These are phyloP conservation scores for Colletotrichum caudatum DNA, from an alignment of 2,329 filamentous ascomycete species.

Conservation along the genomic window DNA sequence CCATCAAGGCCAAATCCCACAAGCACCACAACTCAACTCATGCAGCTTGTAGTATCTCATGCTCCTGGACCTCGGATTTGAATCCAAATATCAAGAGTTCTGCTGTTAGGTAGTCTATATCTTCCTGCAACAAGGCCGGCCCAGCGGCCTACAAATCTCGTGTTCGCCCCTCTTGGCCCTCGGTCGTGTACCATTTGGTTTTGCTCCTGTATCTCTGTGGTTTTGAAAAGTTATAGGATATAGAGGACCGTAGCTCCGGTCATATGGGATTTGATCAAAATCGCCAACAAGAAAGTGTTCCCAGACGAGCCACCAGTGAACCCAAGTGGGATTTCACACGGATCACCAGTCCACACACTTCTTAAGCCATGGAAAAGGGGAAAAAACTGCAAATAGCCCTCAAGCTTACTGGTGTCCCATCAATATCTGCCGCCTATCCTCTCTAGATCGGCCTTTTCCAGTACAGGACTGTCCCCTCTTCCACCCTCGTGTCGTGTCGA, in stretches of 20 bases:
- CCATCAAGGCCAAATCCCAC: no score
- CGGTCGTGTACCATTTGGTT: neutral
- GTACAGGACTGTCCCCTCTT: constrained; percentile 42
- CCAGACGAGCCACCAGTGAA: neutral
- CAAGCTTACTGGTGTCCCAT: neutral
- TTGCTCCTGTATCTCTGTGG: neutral
- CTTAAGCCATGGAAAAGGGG: no score
- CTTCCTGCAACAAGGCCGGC: neutral
- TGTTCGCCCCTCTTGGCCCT: neutral
- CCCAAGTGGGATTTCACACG: neutral
- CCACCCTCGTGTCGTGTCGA: constrained; percentile 34
- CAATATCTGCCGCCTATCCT: constrained; percentile 47
- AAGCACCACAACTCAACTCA: neutral
- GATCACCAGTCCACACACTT: neutral
- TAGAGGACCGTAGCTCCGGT: neutral
- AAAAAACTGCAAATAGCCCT: no score
- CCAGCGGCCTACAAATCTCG: neutral
- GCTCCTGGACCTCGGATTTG: no score
- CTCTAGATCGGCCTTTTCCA: constrained; percentile 47
- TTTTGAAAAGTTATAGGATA: no score
- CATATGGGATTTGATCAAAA: neutral
- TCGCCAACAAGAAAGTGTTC: neutral
- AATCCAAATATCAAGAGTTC: no score
- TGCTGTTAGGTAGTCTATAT: no score
- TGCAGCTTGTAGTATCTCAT: neutral